Evolutionary conservation across 2,329 filamentous ascomycete genomes (phyloP).

Genomic region (Calycina marina): DNA sequence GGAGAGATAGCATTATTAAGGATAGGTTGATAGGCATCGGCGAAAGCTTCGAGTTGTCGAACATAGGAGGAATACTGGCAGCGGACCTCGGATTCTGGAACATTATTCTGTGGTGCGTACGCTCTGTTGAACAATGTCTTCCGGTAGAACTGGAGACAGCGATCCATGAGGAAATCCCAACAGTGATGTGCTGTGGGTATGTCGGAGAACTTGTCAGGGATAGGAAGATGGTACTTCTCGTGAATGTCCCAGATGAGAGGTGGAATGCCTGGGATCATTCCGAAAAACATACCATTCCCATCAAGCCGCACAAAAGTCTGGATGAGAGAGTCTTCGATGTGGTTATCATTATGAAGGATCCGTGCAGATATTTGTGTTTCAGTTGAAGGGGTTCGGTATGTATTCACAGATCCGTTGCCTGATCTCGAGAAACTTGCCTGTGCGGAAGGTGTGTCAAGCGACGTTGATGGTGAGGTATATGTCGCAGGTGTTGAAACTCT

Average conservation of each 20-base stretch:
- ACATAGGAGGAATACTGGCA: constrained; percentile 8
- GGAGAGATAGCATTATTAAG: constrained; percentile 11
- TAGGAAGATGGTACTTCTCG: constrained; percentile 13
- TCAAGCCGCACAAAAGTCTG: constrained; percentile 18
- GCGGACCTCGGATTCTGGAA: constrained; percentile 9
- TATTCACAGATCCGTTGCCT: too few species aligned
- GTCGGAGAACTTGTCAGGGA: constrained; percentile 14
- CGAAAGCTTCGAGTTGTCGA: constrained; percentile 12
- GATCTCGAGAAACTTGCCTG: too few species aligned
- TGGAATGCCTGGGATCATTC: constrained; percentile 15
- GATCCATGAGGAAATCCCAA: constrained; percentile 21
- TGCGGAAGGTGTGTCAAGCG: too few species aligned
- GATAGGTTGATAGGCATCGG: constrained; percentile 14
- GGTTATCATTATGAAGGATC: constrained; percentile 15
- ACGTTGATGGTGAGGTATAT: constrained; percentile 7
- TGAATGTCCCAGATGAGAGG: constrained; percentile 19
- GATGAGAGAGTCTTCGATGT: constrained; percentile 19
- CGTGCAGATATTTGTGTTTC: too few species aligned
- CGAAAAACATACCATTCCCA: constrained; percentile 17
- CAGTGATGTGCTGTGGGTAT: constrained; percentile 15
- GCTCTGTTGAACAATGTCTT: constrained; percentile 14
- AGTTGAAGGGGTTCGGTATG: too few species aligned
- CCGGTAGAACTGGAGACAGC: constrained; percentile 17
- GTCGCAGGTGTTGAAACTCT: constrained; percentile 5
- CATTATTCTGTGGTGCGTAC: constrained; percentile 8